phyloP scores from a whole-genome alignment of 2,329 filamentous ascomycete genomes.

The Fusarium globosum region DNA sequence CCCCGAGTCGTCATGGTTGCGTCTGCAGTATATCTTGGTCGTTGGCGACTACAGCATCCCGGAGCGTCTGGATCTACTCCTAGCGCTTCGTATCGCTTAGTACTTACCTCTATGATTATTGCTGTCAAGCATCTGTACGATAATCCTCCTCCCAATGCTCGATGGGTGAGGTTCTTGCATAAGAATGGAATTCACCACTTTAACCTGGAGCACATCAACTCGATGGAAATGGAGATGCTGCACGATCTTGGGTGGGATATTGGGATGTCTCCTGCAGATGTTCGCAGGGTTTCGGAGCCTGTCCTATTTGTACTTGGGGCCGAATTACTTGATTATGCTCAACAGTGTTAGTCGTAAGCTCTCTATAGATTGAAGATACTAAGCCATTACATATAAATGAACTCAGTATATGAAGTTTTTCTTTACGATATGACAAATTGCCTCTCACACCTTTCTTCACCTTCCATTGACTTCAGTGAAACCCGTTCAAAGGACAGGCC shows the following conservation, averaged over 20 bases:
- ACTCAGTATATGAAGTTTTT: background rate
- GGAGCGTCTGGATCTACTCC: background rate
- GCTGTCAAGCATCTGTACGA: conserved; percentile 1
- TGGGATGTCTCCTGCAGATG: background rate
- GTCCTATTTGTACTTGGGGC: background rate
- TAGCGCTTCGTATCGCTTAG: background rate
- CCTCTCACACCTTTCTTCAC: background rate
- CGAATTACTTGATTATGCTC: background rate
- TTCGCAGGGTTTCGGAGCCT: conserved; percentile 1
- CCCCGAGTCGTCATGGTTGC: background rate
- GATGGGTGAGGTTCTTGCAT: background rate
- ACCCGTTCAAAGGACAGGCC: background rate
- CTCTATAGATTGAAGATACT: background rate
- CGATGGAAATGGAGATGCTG: conserved; percentile 2
- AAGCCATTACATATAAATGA: background rate
- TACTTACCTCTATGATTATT: background rate
- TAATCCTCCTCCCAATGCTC: background rate
- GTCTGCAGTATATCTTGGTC: background rate
- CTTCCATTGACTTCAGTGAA: background rate
- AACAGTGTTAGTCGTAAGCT: background rate
- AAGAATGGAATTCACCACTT: background rate
- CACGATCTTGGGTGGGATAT: background rate
- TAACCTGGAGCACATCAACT: background rate
- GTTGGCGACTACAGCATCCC: background rate
- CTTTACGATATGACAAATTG: background rate